These are phyloP conservation scores for Kwoniella mangroviensis DNA, from an alignment of 768 basidiomycete genomes.

Conservation along the genomic window DNA sequence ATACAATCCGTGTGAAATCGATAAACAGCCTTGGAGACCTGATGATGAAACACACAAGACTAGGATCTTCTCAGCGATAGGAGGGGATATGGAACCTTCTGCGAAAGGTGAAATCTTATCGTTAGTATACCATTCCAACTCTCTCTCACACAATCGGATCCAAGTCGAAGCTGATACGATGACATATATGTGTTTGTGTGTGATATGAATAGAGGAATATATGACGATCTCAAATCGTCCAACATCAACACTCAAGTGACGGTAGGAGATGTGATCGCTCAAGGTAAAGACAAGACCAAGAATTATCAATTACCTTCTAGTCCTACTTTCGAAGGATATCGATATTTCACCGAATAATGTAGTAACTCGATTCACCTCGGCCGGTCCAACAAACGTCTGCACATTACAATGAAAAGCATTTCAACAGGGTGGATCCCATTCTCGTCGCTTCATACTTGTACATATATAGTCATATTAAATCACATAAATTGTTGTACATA, in stretches of 20 bases:
- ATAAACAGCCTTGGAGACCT: neutral
- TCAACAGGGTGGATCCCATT: neutral
- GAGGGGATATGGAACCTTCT: neutral
- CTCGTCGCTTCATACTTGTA: neutral
- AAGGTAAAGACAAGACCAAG: neutral
- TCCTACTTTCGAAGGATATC: neutral
- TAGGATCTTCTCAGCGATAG: neutral
- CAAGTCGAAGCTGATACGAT: too few relatives aligned
- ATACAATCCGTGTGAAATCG: neutral
- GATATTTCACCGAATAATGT: neutral
- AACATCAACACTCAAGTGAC: neutral
- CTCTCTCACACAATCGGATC: neutral
- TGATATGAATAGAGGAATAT: neutral
- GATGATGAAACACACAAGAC: neutral
- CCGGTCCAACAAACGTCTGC: too few relatives aligned
- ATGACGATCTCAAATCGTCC: neutral
- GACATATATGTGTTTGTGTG: too few relatives aligned
- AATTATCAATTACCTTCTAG: neutral
- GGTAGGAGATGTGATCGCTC: neutral
- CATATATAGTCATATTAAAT: neutral
- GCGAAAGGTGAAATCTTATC: constrained; percentile 2
- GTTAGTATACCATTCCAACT: neutral
- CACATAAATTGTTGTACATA: neutral
- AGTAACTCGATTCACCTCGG: too few relatives aligned
- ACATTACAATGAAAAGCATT: neutral